Evolutionary conservation across 805 yeast genomes (phyloP).

Genomic region (Saccharomyces cerevisiae): DNA sequence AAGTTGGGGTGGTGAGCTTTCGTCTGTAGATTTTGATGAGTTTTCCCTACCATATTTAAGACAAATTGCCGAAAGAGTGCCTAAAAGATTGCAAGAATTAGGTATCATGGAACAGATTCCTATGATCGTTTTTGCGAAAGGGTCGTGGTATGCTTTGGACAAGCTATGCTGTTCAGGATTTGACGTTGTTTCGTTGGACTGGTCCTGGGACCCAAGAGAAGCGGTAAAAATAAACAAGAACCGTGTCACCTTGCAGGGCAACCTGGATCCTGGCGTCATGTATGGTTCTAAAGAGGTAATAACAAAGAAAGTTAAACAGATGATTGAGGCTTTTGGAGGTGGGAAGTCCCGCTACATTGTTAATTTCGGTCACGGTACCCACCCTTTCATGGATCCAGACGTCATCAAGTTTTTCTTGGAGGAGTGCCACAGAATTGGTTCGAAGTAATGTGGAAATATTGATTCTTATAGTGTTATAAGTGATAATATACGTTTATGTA

Average conservation of each 20-base stretch:
- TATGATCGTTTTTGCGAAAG: constrained; percentile 84
- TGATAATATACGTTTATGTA: not conserved
- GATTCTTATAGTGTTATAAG: not conserved
- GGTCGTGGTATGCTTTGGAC: constrained; percentile 94
- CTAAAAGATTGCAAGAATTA: constrained; percentile 58
- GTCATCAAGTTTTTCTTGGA: constrained; percentile 75
- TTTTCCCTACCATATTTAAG: constrained; percentile 83
- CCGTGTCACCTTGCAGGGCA: constrained; percentile 85
- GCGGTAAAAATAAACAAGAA: constrained; percentile 70
- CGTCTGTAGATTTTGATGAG: constrained; percentile 79
- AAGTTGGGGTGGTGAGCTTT: constrained; percentile 96
- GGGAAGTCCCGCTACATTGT: constrained; percentile 87
- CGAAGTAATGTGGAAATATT: constrained; percentile 25
- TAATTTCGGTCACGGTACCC: constrained; percentile 97
- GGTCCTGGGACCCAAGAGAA: constrained; percentile 78
- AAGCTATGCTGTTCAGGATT: constrained; percentile 74
- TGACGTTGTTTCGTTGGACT: constrained; percentile 85
- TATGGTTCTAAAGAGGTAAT: constrained; percentile 84
- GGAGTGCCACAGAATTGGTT: constrained; percentile 79
- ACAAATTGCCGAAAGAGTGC: constrained; percentile 64
- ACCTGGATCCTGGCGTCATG: constrained; percentile 89
- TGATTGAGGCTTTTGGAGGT: constrained; percentile 90
- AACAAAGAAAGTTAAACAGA: constrained; percentile 68
- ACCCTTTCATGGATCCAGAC: constrained; percentile 94
- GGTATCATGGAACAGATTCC: constrained; percentile 72